phyloP scores from a whole-genome alignment of 306 rosid species.

The Trifolium dubium region DNA sequence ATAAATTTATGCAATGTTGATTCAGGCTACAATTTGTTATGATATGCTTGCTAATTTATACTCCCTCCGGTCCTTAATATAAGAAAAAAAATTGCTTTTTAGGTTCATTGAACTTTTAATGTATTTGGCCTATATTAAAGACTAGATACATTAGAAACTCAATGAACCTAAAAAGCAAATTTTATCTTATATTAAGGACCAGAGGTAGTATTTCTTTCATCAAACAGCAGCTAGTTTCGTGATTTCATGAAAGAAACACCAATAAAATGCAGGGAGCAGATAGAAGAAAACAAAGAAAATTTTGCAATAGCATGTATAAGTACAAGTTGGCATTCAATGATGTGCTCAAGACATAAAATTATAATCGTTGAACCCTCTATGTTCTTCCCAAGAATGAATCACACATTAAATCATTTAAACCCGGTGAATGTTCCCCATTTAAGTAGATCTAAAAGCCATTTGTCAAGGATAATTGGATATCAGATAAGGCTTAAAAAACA shows the following conservation, averaged over 20 bases:
- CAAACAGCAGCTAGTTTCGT: conserved; percentile 13
- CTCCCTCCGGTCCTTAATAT: too few species aligned
- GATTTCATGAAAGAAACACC: conserved; percentile 10
- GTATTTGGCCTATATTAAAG: too few species aligned
- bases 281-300: conserved; percentile 15
- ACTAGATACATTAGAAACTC: too few species aligned
- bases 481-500: conserved; percentile 10
- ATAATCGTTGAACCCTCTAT: conserved; percentile 26
- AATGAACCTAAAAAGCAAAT: too few species aligned
- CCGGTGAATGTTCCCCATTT: not conserved
- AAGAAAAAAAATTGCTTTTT: too few species aligned
- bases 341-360: conserved; percentile 21
- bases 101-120: too few species aligned
- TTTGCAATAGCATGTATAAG: conserved; percentile 4
- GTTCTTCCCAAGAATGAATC: conserved; percentile 19
- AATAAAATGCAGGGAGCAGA: conserved; percentile 4
- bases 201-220: conserved; percentile 29
- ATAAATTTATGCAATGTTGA: conserved; percentile 13
- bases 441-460: conserved; percentile 13
- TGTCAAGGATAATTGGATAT: not conserved
- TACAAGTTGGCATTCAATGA: conserved; percentile 5
- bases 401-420: conserved; percentile 1
- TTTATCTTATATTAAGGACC: too few species aligned
- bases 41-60: conserved; percentile 22
- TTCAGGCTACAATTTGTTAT: conserved; percentile 29